A percentile compares a stretch with the other conserved stretches of the same genome.
Conservation (phyloP, 768 basidiomycete species). For the Phanerodontia chrysosporium region DNA sequence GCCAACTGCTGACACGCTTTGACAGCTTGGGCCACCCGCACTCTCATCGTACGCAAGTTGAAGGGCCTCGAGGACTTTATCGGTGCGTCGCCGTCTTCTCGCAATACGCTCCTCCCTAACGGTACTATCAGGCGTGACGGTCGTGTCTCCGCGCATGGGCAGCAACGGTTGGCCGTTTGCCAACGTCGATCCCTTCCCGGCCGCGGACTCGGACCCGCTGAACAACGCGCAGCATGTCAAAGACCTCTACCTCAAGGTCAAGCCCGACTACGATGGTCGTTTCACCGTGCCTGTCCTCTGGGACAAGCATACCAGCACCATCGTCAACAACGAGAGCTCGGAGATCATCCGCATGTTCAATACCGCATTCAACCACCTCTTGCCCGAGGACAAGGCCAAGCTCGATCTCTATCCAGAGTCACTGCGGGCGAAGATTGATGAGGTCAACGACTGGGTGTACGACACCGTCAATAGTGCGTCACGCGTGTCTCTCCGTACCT, state of each 20-base stretch:
- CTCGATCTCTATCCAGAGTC: constrained; percentile 77
- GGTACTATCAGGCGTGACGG: constrained; percentile 54
- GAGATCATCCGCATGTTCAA: constrained; percentile 97
- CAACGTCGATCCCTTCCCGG: constrained; percentile 60
- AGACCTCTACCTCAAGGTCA: constrained; percentile 79
- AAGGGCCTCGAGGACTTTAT: constrained; percentile 88
- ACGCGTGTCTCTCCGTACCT: not conserved
- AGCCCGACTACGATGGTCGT: constrained; percentile 56
- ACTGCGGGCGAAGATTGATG: constrained; percentile 74
- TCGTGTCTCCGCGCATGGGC: constrained; percentile 87
- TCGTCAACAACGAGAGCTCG: constrained; percentile 94
- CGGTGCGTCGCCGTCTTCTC: constrained; percentile 59
- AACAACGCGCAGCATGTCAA: constrained; percentile 66
- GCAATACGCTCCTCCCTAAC: not conserved
- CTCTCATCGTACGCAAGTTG: constrained; percentile 82
- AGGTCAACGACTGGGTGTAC: constrained; percentile 83
- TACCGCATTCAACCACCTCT: constrained; percentile 68
- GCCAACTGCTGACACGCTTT: not conserved
- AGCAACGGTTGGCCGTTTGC: constrained; percentile 87
- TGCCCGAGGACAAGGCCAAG: constrained; percentile 59
- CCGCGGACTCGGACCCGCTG: constrained; percentile 69
- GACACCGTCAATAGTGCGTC: constrained; percentile 55
- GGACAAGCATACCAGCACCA: constrained; percentile 83
- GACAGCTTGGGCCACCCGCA: constrained; percentile 87
- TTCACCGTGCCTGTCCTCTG: constrained; percentile 90